Conservation (phyloP, 441 rosid genomes). For the Aleurites moluccanus region DNA sequence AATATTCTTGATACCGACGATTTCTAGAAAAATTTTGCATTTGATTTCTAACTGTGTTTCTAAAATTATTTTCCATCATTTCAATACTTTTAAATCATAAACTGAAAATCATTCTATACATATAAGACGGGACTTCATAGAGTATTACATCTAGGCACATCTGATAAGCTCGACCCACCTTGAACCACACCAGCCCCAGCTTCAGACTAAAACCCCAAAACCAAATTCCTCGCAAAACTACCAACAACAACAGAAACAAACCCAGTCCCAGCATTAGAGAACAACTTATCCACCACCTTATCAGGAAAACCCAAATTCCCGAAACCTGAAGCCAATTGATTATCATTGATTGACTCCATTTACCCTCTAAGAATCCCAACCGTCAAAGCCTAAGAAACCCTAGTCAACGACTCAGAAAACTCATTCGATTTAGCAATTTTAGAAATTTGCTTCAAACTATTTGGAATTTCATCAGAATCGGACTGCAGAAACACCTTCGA, state of each 20-base stretch:
- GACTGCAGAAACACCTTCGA: constrained; percentile 65
- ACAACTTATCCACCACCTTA: constrained; percentile 63
- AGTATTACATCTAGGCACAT: constrained; percentile 51
- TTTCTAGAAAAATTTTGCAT: too few relatives aligned
- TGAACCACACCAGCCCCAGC: constrained; percentile 23
- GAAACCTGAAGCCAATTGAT: constrained; percentile 23
- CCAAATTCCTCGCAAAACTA: constrained; percentile 89
- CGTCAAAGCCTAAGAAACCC: constrained; percentile 60
- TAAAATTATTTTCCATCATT: too few relatives aligned
- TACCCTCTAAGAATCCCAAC: constrained; percentile 65
- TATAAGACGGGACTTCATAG: too few relatives aligned
- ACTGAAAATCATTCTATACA: too few relatives aligned
- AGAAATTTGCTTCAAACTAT: constrained; percentile 76
- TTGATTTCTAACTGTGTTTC: too few relatives aligned
- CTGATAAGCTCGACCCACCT: constrained; percentile 29
- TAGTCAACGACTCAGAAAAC: constrained; percentile 52
- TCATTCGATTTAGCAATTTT: constrained; percentile 66
- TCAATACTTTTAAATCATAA: too few relatives aligned
- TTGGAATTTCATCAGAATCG: constrained; percentile 77
- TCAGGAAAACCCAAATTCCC: constrained; percentile 41
- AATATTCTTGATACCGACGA: too few relatives aligned
- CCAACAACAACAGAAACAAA: constrained; percentile 77
- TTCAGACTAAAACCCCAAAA: constrained; percentile 61
- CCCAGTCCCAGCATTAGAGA: constrained; percentile 70
- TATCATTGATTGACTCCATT: constrained; percentile 19